phyloP scores from a whole-genome alignment of 2,329 filamentous ascomycete genomes.

The Xylaria multiplex region DNA sequence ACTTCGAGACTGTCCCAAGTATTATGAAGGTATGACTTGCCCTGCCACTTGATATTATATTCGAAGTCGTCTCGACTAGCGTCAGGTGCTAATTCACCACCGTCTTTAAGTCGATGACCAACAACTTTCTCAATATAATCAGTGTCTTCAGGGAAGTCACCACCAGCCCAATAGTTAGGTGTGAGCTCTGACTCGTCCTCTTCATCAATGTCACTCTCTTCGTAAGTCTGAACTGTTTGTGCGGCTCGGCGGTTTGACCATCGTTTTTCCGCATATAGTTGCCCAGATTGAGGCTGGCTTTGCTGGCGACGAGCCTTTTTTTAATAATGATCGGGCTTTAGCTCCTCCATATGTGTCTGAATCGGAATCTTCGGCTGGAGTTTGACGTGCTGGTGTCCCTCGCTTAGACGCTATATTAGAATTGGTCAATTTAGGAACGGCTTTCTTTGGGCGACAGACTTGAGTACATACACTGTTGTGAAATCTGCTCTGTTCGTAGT shows the following conservation, averaged over 20 bases:
- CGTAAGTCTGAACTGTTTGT: constrained; percentile 71
- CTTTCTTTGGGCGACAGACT: constrained; percentile 13
- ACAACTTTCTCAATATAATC: constrained; percentile 92
- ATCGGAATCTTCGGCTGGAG: constrained; percentile 69
- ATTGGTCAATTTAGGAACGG: constrained; percentile 34
- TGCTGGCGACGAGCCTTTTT: constrained; percentile 80
- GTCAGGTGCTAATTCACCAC: constrained; percentile 67
- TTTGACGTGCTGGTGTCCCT: constrained; percentile 64
- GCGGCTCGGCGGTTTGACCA: constrained; percentile 90
- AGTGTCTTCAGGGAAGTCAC: constrained; percentile 77
- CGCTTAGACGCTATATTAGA: constrained; percentile 65
- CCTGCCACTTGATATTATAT: constrained; percentile 96
- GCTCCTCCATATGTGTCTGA: constrained; percentile 84
- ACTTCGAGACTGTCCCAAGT: constrained; percentile 88
- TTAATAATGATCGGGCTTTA: constrained; percentile 73
- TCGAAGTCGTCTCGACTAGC: constrained; percentile 80
- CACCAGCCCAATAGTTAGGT: constrained; percentile 74
- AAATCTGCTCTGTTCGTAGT: constrained; percentile 70
- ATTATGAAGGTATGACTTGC: constrained; percentile 92
- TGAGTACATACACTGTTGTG: constrained; percentile 66
- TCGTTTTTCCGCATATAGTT: constrained; percentile 81
- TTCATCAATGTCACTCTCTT: constrained; percentile 73
- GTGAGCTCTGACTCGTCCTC: constrained; percentile 73
- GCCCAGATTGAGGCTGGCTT: constrained; percentile 69
- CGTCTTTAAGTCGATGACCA: constrained; percentile 82